A percentile compares a stretch with the other conserved stretches of the same genome.
Conservation (phyloP, 768 basidiomycete species). For the Suillus subluteus region DNA sequence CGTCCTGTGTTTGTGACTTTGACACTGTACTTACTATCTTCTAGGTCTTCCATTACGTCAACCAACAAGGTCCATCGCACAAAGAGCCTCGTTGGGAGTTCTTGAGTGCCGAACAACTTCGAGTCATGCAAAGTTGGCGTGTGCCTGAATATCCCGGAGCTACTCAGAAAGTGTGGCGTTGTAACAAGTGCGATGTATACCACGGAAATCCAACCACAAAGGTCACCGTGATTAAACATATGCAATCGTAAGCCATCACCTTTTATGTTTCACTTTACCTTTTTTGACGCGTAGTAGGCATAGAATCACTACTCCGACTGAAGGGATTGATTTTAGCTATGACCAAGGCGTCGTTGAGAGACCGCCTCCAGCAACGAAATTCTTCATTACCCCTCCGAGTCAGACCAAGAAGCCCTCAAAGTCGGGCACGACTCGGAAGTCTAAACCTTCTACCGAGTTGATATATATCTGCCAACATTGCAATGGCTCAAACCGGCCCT, state of each 20-base stretch:
- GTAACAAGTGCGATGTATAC: background rate
- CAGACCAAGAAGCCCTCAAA: background rate
- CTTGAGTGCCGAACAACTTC: conserved; percentile 2
- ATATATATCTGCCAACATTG: conserved; percentile 1
- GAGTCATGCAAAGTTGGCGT: background rate
- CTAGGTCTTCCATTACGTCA: conserved; percentile 5
- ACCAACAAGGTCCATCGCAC: background rate
- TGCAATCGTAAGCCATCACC: background rate
- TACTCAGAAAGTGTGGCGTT: background rate
- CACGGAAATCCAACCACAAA: background rate
- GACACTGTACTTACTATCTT: background rate
- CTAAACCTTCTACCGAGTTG: background rate
- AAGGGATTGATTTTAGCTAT: conserved; percentile 1
- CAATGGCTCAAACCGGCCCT: background rate
- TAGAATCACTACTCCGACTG: background rate
- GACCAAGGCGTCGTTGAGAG: background rate
- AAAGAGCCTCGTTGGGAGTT: conserved; percentile 2
- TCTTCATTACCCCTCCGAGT: background rate
- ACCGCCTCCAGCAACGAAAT: background rate
- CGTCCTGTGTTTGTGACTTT: background rate
- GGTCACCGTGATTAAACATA: background rate
- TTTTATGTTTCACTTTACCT: background rate
- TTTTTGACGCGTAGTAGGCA: background rate
- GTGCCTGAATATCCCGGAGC: background rate
- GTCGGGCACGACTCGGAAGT: background rate